Evolutionary conservation across 2,329 filamentous ascomycete species (phyloP).

Genomic region (Botrytis tulipae): DNA sequence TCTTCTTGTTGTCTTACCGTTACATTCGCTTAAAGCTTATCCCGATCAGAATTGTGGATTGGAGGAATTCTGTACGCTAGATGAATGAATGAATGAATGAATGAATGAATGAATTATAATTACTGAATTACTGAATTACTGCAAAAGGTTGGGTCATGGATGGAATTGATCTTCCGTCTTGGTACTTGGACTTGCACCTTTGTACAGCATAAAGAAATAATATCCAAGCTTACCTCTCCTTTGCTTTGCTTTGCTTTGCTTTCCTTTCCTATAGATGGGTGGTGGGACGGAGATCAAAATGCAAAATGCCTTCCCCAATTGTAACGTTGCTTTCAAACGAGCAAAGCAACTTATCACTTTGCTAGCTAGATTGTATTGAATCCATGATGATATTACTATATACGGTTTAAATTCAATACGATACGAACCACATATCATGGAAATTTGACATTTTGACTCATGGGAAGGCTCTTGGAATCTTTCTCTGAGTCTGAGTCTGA

Average conservation of each 20-base stretch:
- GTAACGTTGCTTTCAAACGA: slow-evolving; percentile 20
- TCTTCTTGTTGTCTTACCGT: slow-evolving; percentile 3
- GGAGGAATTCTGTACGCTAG: neutral
- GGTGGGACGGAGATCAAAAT: neutral
- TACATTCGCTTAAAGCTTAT: slow-evolving; percentile 10
- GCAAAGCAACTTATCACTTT: neutral
- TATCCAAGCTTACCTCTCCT: neutral
- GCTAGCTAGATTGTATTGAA: neutral
- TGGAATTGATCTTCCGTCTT: neutral
- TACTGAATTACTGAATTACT: neutral
- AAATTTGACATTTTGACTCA: neutral
- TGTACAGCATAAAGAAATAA: neutral
- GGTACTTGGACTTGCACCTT: neutral
- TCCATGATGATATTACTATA: neutral
- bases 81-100: too few species aligned
- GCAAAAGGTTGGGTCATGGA: neutral
- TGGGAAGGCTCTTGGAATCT: neutral
- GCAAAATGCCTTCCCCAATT: neutral
- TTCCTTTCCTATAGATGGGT: neutral
- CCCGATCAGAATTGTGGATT: neutral
- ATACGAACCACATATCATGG: neutral
- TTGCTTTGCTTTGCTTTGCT: too few species aligned
- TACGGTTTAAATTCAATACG: neutral
- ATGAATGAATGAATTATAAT: too few species aligned
- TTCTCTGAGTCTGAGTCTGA: neutral